These are phyloP conservation scores for Neonectria neomacrospora DNA, from an alignment of 2,329 filamentous ascomycete genomes.

Conservation along the genomic window DNA sequence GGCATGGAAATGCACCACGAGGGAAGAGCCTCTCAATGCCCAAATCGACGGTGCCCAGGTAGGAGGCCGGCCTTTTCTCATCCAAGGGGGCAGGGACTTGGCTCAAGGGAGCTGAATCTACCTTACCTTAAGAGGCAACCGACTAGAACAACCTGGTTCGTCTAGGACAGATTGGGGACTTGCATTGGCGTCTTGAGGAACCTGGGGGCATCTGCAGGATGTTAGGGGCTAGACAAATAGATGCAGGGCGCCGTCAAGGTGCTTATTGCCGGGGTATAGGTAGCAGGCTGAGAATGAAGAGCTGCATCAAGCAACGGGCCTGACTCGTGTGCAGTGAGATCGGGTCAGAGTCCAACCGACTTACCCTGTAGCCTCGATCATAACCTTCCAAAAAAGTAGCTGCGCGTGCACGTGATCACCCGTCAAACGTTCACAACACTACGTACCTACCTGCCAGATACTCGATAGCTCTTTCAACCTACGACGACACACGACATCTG, in stretches of 20 bases:
- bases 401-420: slow-evolving; percentile 27
- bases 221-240: slow-evolving; percentile 18
- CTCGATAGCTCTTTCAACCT: slow-evolving; percentile 5
- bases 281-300: slow-evolving; percentile 16
- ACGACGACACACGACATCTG: slow-evolving; percentile 19
- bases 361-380: slow-evolving; percentile 7
- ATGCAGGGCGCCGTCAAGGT: slow-evolving; percentile 22
- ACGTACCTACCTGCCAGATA: not conserved
- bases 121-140: slow-evolving; percentile 17
- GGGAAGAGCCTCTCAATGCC: not conserved
- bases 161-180: slow-evolving; percentile 14
- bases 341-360: not conserved
- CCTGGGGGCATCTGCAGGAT: slow-evolving; percentile 18
- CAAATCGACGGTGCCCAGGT: too few species aligned
- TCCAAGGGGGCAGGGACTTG: slow-evolving; percentile 1
- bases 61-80: not conserved
- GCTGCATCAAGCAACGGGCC: slow-evolving; percentile 20
- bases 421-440: slow-evolving; percentile 20
- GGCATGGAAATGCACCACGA: slow-evolving; percentile 9
- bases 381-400: not conserved
- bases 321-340: not conserved
- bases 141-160: slow-evolving; percentile 13
- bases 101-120: slow-evolving; percentile 4
- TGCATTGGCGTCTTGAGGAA: slow-evolving; percentile 9
- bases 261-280: slow-evolving; percentile 18